Conservation (phyloP, 2,329 filamentous ascomycete genomes). For the Verticillium isaacii region DNA sequence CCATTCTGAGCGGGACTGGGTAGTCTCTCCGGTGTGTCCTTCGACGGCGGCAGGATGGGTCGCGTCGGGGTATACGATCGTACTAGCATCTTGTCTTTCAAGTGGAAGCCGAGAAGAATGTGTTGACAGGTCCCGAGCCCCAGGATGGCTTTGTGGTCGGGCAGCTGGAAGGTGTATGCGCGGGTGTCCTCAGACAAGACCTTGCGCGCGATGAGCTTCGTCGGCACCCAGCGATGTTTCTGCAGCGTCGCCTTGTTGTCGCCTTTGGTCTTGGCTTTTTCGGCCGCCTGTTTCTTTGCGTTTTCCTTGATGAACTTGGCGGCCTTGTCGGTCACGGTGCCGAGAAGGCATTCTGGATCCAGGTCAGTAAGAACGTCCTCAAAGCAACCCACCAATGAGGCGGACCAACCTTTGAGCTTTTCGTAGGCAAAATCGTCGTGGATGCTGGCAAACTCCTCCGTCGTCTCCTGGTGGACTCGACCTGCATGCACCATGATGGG, state of each 20-base stretch:
- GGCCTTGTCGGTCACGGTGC: slow-evolving; percentile 42
- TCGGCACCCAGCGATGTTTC: slow-evolving; percentile 41
- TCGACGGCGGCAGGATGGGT: slow-evolving; percentile 28
- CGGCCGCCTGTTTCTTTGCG: slow-evolving; percentile 32
- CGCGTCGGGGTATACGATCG: slow-evolving; percentile 45
- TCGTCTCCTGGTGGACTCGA: slow-evolving; percentile 42
- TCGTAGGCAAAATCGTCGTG: slow-evolving; percentile 46
- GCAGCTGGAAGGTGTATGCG: slow-evolving; percentile 41
- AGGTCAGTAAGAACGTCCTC: not conserved
- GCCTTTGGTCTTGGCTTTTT: slow-evolving; percentile 22
- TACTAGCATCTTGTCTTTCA: slow-evolving; percentile 44
- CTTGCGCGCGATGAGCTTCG: slow-evolving; percentile 31
- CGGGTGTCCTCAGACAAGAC: slow-evolving; percentile 37
- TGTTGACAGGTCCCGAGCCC: slow-evolving; percentile 48
- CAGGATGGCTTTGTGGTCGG: slow-evolving; percentile 30
- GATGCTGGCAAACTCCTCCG: slow-evolving; percentile 42
- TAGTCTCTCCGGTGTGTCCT: not conserved
- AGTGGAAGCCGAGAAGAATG: slow-evolving; percentile 47
- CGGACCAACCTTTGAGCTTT: slow-evolving; percentile 35
- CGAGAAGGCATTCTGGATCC: slow-evolving; percentile 41
- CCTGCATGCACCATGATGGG: slow-evolving; percentile 45
- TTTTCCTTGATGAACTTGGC: slow-evolving; percentile 39
- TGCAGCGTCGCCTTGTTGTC: slow-evolving; percentile 29
- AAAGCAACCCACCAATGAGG: not conserved
- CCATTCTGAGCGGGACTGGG: not conserved